phyloP scores from a whole-genome alignment of 2,329 filamentous ascomycete genomes.

The Escovopsis sp. region DNA sequence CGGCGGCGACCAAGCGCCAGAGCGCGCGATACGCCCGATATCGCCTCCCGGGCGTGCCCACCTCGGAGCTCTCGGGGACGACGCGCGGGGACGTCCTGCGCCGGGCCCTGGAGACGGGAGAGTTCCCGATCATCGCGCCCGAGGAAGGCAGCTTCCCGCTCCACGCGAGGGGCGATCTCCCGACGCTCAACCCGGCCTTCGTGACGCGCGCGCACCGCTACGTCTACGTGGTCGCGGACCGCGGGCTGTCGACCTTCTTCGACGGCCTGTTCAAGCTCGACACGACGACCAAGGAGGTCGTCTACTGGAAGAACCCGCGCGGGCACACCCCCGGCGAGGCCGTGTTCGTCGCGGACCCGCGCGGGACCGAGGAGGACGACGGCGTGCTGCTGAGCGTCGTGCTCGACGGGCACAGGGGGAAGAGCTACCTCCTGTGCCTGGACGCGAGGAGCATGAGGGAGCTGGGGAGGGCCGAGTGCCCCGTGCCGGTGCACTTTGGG shows the following conservation, averaged over 20 bases:
- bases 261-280: slow-evolving; percentile 48
- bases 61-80: background rate
- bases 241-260: slow-evolving; percentile 37
- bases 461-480: slow-evolving; percentile 41
- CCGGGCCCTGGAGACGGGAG: background rate
- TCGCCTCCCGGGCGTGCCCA: background rate
- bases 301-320: slow-evolving; percentile 34
- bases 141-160: background rate
- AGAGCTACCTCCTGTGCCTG: slow-evolving; percentile 45
- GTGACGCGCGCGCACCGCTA: slow-evolving; percentile 35
- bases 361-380: slow-evolving; percentile 34
- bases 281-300: slow-evolving; percentile 27
- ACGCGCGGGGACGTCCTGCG: background rate
- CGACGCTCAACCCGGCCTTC: slow-evolving; percentile 43
- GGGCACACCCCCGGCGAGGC: slow-evolving; percentile 50
- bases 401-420: slow-evolving; percentile 36
- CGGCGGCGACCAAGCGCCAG: background rate
- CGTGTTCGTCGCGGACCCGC: slow-evolving; percentile 37
- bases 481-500: slow-evolving; percentile 38
- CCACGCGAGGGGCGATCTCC: slow-evolving; percentile 32
- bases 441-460: slow-evolving; percentile 43
- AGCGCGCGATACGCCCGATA: background rate
- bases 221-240: slow-evolving; percentile 37
- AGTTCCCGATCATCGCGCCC: background rate
- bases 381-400: slow-evolving; percentile 42